A percentile compares a stretch with the other conserved stretches of the same genome.
Conservation (phyloP, 2,329 filamentous ascomycete genomes). For the Pseudocercospora cruenta region DNA sequence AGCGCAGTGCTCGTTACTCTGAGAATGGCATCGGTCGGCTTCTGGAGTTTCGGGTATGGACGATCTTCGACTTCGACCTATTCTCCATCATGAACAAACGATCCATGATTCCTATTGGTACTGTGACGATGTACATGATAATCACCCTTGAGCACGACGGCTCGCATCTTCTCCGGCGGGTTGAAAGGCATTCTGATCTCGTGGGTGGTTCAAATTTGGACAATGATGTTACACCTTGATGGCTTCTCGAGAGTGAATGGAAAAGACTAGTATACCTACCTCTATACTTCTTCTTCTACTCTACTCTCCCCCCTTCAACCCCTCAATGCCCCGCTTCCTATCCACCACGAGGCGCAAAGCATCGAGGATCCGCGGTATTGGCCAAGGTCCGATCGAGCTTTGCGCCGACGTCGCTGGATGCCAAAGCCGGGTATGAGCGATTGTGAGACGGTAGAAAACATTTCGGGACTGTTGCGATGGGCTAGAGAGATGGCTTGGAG, state of each 20-base stretch:
- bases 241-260: conserved; percentile 4
- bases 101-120: background rate
- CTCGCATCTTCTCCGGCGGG: conserved; percentile 70
- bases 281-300: conserved; percentile 2
- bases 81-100: background rate
- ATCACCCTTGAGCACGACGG: conserved; percentile 83
- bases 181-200: conserved; percentile 15
- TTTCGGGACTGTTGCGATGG: background rate
- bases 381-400: background rate
- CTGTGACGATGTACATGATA: conserved; percentile 52
- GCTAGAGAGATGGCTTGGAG: background rate
- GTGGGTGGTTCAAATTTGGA: background rate
- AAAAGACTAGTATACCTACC: background rate
- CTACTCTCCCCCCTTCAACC: conserved; percentile 5
- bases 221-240: conserved; percentile 18
- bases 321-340: conserved; percentile 3
- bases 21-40: conserved; percentile 76
- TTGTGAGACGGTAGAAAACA: background rate
- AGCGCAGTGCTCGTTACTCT: conserved; percentile 82
- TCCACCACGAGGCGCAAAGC: background rate
- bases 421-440: background rate
- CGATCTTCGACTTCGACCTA: conserved; percentile 73
- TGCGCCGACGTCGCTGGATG: background rate
- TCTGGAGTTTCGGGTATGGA: conserved; percentile 73
- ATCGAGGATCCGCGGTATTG: conserved; percentile 6